A percentile compares a stretch with the other conserved stretches of the same genome.
Evolutionary conservation across 805 yeast genomes (phyloP).

Genomic region (Kuraishia ogatae): DNA sequence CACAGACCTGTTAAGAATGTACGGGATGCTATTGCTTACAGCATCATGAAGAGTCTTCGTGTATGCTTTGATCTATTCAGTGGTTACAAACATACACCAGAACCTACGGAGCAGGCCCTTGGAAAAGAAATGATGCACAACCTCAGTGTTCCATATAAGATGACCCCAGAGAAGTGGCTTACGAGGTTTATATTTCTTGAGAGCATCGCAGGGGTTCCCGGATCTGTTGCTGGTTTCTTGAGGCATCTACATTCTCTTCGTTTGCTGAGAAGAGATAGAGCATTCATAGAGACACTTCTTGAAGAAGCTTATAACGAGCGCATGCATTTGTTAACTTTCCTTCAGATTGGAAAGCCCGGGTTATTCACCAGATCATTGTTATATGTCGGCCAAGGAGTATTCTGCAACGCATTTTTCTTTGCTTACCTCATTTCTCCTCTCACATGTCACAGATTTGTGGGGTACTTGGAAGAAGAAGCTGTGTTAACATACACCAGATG

Average conservation of each 20-base stretch:
- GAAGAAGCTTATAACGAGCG: slow-evolving; percentile 77
- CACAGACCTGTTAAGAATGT: slow-evolving; percentile 41
- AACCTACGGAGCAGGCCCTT: slow-evolving; percentile 21
- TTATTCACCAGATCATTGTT: slow-evolving; percentile 45
- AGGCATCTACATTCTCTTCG: slow-evolving; percentile 61
- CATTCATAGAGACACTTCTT: slow-evolving; percentile 64
- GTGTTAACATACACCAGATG: slow-evolving; percentile 61
- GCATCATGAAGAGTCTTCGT: slow-evolving; percentile 36
- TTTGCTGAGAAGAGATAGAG: slow-evolving; percentile 55
- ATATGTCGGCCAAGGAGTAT: slow-evolving; percentile 61
- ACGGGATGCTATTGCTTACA: slow-evolving; percentile 45
- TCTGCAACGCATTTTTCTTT: slow-evolving; percentile 56
- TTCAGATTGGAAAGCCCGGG: slow-evolving; percentile 56
- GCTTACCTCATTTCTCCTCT: slow-evolving; percentile 50
- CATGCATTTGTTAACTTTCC: slow-evolving; percentile 66
- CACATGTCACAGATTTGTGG: slow-evolving; percentile 68
- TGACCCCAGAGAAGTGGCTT: slow-evolving; percentile 61
- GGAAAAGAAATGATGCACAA: slow-evolving; percentile 18
- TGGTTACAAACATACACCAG: slow-evolving; percentile 50
- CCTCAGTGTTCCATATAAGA: slow-evolving; percentile 26
- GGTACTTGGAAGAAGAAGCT: slow-evolving; percentile 73
- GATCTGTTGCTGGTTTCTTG: slow-evolving; percentile 65
- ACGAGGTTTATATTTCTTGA: slow-evolving; percentile 56
- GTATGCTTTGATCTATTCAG: slow-evolving; percentile 51
- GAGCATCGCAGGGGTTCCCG: slow-evolving; percentile 75